phyloP scores from a whole-genome alignment of 1,139 yeast genomes.

The Meyerozyma sp. region DNA sequence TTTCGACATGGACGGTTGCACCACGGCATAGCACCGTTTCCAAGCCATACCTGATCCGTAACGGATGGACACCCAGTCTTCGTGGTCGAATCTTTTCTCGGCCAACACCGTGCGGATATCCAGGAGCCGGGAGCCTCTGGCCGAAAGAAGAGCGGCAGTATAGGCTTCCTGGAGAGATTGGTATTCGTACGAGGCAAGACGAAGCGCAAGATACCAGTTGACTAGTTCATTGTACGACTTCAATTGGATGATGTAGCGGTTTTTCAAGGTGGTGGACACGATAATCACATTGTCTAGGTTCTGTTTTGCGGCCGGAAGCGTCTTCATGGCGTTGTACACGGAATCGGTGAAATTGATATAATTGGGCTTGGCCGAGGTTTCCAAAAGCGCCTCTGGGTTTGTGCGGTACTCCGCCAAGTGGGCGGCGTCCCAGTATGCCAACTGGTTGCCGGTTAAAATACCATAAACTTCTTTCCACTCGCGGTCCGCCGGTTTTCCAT shows the following conservation, averaged over 20 bases:
- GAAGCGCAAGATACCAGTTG: conserved; percentile 75
- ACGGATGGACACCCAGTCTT: conserved; percentile 91
- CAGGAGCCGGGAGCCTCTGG: conserved; percentile 79
- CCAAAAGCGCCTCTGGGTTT: conserved; percentile 46
- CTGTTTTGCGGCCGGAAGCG: conserved; percentile 58
- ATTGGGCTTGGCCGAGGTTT: conserved; percentile 67
- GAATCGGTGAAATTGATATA: conserved; percentile 91
- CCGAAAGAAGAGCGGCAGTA: conserved; percentile 86
- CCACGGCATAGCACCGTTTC: conserved; percentile 91
- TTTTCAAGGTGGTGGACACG: conserved; percentile 85
- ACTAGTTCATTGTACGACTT: conserved; percentile 50
- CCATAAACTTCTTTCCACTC: conserved; percentile 94
- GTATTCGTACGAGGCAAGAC: conserved; percentile 76
- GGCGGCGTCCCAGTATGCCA: conserved; percentile 91
- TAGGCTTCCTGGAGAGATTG: conserved; percentile 86
- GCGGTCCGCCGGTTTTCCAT: conserved; percentile 80
- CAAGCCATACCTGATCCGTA: conserved; percentile 98
- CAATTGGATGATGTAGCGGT: conserved; percentile 77
- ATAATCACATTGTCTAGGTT: conserved; percentile 73
- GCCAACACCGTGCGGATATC: conserved; percentile 83
- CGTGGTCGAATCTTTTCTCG: conserved; percentile 80
- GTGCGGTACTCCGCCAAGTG: conserved; percentile 53
- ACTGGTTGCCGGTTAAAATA: conserved; percentile 80
- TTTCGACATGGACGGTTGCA: conserved; percentile 60
- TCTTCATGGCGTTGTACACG: conserved; percentile 67